Conservation (phyloP, 352 stramenopile genomes). For the Globisporangium irregulare region DNA sequence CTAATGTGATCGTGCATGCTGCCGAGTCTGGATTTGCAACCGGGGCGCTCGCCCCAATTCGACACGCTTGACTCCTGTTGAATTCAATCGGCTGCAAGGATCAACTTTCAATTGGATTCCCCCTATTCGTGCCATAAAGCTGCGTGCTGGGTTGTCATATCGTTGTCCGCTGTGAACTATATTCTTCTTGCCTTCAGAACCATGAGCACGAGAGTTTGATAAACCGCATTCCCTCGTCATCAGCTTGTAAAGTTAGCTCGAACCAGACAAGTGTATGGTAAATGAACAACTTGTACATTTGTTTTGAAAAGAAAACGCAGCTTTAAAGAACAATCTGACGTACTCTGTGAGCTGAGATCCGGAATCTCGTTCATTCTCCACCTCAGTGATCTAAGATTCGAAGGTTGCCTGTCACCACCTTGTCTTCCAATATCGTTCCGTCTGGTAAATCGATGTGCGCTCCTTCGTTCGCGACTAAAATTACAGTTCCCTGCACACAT, state of each 20-base stretch:
- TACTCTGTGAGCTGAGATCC: background rate
- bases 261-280: background rate
- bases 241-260: background rate
- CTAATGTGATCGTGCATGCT: background rate
- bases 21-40: background rate
- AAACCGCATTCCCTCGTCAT: background rate
- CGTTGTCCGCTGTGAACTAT: background rate
- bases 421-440: slow-evolving; percentile 91
- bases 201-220: background rate
- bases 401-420: slow-evolving; percentile 93
- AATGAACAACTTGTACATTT: background rate
- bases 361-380: background rate
- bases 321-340: background rate
- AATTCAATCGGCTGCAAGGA: background rate
- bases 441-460: slow-evolving; percentile 92
- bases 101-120: background rate
- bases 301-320: background rate
- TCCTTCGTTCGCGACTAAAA: slow-evolving; percentile 93
- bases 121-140: background rate
- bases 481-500: slow-evolving; percentile 84
- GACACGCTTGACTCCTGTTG: background rate
- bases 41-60: background rate
- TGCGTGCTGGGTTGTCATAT: background rate
- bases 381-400: slow-evolving; percentile 90
- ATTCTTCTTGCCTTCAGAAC: background rate